Conservation (phyloP, 2,329 filamentous ascomycete genomes). For the Hansfordia pulvinata region DNA sequence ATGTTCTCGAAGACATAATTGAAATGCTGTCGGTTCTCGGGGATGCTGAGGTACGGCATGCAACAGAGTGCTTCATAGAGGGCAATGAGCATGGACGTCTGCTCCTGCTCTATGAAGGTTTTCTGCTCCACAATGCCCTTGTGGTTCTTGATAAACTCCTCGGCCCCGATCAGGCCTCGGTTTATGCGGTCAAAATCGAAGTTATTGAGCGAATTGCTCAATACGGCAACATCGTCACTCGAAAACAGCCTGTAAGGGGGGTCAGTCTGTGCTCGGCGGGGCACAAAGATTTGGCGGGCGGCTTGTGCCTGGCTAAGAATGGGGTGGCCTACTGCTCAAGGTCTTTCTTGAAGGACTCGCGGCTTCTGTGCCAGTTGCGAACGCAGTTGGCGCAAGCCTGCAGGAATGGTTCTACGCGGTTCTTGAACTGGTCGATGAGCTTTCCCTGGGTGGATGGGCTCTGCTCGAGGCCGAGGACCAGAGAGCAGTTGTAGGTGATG, state of each 20-base stretch:
- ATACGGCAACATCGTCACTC: constrained; percentile 3
- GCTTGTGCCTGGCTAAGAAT: too few species aligned
- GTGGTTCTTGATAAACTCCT: constrained; percentile 32
- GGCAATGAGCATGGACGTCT: constrained; percentile 54
- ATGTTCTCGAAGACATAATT: constrained; percentile 73
- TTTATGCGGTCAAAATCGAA: constrained; percentile 50
- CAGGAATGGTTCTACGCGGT: constrained; percentile 42
- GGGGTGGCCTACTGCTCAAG: constrained; percentile 40
- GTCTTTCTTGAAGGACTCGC: constrained; percentile 46
- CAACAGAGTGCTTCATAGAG: constrained; percentile 85
- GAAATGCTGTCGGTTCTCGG: constrained; percentile 45
- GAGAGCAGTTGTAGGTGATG: constrained; percentile 52
- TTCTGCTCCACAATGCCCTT: constrained; percentile 23
- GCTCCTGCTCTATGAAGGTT: constrained; percentile 25
- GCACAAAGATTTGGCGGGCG: background rate
- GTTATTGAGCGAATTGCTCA: constrained; percentile 27
- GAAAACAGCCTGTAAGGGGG: background rate
- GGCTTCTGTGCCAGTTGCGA: constrained; percentile 59
- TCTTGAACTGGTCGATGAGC: constrained; percentile 45
- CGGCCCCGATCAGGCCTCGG: constrained; percentile 41
- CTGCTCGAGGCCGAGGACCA: constrained; percentile 54
- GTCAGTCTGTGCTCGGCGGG: too few species aligned
- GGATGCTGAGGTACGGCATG: constrained; percentile 55
- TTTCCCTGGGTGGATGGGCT: constrained; percentile 44
- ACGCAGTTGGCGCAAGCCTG: constrained; percentile 57